A percentile compares a stretch with the other conserved stretches of the same genome.
These are phyloP conservation scores for Penicillium sp. DNA, from an alignment of 2,329 filamentous ascomycete species.

Conservation along the genomic window DNA sequence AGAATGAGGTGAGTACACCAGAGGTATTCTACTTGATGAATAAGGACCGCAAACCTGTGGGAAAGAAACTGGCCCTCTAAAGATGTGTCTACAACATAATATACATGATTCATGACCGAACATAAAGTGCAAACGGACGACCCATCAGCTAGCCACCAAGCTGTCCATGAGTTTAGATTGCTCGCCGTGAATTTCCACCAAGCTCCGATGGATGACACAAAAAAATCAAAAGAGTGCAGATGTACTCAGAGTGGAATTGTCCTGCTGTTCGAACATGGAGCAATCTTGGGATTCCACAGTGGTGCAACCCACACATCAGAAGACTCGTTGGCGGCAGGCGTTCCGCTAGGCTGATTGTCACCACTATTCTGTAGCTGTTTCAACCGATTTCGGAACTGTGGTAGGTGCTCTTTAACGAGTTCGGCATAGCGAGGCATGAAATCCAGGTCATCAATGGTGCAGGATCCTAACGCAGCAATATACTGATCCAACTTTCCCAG, in stretches of 20 bases:
- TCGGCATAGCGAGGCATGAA: neutral
- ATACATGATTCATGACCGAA: neutral
- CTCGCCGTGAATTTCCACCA: neutral
- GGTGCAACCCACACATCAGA: neutral
- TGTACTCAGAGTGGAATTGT: neutral
- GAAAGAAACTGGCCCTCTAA: neutral
- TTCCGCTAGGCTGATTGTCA: neutral
- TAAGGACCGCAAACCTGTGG: neutral
- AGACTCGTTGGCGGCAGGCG: neutral
- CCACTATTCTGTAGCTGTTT: neutral
- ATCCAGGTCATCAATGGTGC: neutral
- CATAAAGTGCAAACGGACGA: neutral
- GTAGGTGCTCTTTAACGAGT: neutral
- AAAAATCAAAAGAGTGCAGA: neutral
- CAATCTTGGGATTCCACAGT: neutral
- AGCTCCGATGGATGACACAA: neutral
- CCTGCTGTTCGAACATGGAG: neutral
- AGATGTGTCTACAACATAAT: neutral
- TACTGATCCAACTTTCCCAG: neutral
- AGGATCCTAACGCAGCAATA: neutral
- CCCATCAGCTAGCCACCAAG: neutral
- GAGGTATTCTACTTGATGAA: neutral
- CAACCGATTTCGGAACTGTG: neutral
- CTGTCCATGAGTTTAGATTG: neutral
- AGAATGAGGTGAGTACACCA: too few relatives aligned